Base-by-base conservation (phyloP, 1,139 yeast genomes). In the Scheffersomyces lignicola region DNA sequence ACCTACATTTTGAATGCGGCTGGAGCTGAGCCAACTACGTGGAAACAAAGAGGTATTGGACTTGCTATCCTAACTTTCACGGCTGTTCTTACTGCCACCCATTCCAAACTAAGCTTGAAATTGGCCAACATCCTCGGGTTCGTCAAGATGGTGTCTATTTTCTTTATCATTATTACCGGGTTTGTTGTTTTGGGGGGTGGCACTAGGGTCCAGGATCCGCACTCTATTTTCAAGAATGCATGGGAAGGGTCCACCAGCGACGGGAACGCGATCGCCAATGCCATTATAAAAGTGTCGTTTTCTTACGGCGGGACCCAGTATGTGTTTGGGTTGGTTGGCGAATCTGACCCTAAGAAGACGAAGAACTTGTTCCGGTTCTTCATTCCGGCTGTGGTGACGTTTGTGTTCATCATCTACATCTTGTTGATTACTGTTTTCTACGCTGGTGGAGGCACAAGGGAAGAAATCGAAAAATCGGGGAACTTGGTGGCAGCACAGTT, bases 1-100 rank as follows among this genome's bases (percentile, higher is more conserved):
- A 51, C 55, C 14, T 69, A 69, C 38, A 54, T 67, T 24, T 51
- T 64, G 33, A 51, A 52, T 32, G 74, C 75, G 21, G 68, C 70
- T 5, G 62, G 52, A 4, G 49, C 48, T 34, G 55, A 53, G 17
- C 47, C 55, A 3, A 58, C 65, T 1, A 48, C 64, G 4, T 69
- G 75, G 76, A 55, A 56, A 31, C 60, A 58, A 38, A 57, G 73
- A 48, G 75, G 72, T 8, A 48, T 69, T 31, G 72, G 71, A 18
- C 56, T 66, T 12, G 69, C 57, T 7, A 56, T 61, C 3, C 52
- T 69, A 32, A 49, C 62, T 0, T 48, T 62, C 26, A 52, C 62
- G 8, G 49, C 56, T 33, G 29, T 56, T 5, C 39, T 62, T n/a
- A 42, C 61, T 7, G 49, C 60, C 2, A 13, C 48, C 10, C 62